phyloP scores from a whole-genome alignment of 176 grass and related monocot genomes.

The Juncus effusus region DNA sequence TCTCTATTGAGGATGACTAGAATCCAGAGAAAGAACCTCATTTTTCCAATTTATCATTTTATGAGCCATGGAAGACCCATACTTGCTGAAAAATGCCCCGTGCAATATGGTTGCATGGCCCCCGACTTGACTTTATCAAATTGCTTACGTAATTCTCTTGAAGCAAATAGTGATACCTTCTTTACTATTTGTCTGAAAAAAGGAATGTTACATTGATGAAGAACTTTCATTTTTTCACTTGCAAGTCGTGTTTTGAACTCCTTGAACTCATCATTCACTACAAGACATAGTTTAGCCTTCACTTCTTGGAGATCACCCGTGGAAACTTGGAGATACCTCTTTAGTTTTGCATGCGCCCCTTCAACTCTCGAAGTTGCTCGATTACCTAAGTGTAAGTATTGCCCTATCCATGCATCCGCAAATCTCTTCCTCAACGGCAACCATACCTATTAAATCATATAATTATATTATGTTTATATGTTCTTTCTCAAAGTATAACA shows the following conservation, averaged over 20 bases:
- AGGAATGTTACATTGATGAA: neutral
- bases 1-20: neutral
- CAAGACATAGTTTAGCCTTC: neutral
- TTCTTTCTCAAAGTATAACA: too few relatives aligned
- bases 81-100: neutral
- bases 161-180: neutral
- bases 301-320: neutral
- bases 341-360: neutral
- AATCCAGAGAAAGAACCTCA: neutral
- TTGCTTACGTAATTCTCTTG: conserved; percentile 1
- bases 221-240: neutral
- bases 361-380: neutral
- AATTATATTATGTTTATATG: too few relatives aligned
- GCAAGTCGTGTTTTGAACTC: neutral
- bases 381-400: neutral
- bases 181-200: neutral
- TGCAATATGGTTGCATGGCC: neutral
- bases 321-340: neutral
- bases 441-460: neutral
- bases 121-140: neutral
- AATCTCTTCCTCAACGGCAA: neutral
- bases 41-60: neutral
- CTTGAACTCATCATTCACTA: neutral
- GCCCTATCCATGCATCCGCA: neutral
- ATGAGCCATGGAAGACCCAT: neutral